Percentiles rank a stretch among this genome's conserved stretches.
Conservation (phyloP, 2,329 filamentous ascomycete genomes). For the Botryotinia globosa region DNA sequence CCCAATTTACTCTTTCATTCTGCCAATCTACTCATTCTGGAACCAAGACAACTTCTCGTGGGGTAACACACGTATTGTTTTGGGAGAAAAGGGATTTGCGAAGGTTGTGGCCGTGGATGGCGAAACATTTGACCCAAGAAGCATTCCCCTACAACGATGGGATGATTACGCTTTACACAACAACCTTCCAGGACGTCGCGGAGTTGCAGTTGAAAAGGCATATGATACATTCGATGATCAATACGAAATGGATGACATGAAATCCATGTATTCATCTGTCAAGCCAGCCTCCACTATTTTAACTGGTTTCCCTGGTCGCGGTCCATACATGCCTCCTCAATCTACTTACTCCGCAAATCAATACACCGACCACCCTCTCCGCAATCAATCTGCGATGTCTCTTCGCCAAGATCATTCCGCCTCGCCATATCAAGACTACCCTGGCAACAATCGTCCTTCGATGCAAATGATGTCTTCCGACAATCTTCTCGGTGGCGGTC, state of each 20-base stretch:
- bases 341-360: constrained; percentile 57
- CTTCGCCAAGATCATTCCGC: constrained; percentile 49
- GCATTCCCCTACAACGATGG: constrained; percentile 93
- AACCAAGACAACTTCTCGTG: constrained; percentile 98
- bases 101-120: constrained; percentile 84
- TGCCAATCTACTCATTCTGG: constrained; percentile 98
- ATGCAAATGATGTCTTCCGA: constrained; percentile 47
- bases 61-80: constrained; percentile 97
- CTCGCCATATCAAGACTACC: constrained; percentile 59
- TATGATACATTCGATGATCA: constrained; percentile 69
- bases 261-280: constrained; percentile 90
- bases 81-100: constrained; percentile 89
- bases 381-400: constrained; percentile 73
- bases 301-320: constrained; percentile 71
- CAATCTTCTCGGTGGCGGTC: constrained; percentile 40
- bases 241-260: constrained; percentile 98
- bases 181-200: constrained; percentile 86
- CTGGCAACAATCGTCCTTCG: constrained; percentile 54
- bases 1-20: constrained; percentile 86
- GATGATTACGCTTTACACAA: constrained; percentile 90
- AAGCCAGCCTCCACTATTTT: constrained; percentile 83
- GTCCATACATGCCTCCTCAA: constrained; percentile 74
- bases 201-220: constrained; percentile 64
- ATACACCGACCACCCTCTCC: constrained; percentile 48
- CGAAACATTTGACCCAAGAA: constrained; percentile 86